These are phyloP conservation scores for Aspergillus phoenicis DNA, from an alignment of 2,329 filamentous ascomycete genomes.

Conservation along the genomic window DNA sequence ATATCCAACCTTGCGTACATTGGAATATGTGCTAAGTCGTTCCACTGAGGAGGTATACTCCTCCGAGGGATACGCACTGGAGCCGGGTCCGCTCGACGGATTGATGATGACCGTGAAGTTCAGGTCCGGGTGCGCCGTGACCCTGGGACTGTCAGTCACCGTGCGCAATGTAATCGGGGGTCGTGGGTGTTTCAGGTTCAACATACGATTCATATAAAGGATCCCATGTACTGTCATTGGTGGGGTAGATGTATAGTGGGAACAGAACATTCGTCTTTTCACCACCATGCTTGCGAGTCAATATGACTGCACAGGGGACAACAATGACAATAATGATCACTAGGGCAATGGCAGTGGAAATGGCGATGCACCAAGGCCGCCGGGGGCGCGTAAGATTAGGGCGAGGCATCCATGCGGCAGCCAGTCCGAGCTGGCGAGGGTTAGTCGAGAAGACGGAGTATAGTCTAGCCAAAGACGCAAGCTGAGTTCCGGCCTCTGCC, in stretches of 20 bases:
- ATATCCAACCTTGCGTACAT: constrained; percentile 47
- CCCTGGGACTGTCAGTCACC: constrained; percentile 7
- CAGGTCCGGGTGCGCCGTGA: constrained; percentile 25
- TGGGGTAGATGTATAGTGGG: constrained; percentile 31
- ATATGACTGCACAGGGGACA: constrained; percentile 16
- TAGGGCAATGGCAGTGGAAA: constrained; percentile 12
- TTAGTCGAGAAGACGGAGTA: neutral
- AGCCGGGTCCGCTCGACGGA: constrained; percentile 38
- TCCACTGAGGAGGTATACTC: constrained; percentile 40
- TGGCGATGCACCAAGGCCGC: constrained; percentile 17
- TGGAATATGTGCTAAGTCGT: constrained; percentile 41
- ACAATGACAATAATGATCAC: constrained; percentile 21
- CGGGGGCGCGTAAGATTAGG: constrained; percentile 12
- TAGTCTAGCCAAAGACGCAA: neutral
- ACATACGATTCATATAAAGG: constrained; percentile 27
- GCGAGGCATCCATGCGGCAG: constrained; percentile 4
- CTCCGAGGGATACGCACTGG: constrained; percentile 31
- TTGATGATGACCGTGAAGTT: constrained; percentile 36
- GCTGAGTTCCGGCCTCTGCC: neutral
- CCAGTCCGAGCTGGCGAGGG: constrained; percentile 5
- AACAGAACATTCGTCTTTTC: constrained; percentile 22
- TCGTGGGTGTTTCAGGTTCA: no score
- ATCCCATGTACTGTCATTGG: constrained; percentile 23
- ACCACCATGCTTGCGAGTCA: constrained; percentile 11
- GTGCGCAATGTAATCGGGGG: neutral